Conservation (phyloP, 2,329 filamentous ascomycete species). For the Aureobasidium melanogenum region DNA sequence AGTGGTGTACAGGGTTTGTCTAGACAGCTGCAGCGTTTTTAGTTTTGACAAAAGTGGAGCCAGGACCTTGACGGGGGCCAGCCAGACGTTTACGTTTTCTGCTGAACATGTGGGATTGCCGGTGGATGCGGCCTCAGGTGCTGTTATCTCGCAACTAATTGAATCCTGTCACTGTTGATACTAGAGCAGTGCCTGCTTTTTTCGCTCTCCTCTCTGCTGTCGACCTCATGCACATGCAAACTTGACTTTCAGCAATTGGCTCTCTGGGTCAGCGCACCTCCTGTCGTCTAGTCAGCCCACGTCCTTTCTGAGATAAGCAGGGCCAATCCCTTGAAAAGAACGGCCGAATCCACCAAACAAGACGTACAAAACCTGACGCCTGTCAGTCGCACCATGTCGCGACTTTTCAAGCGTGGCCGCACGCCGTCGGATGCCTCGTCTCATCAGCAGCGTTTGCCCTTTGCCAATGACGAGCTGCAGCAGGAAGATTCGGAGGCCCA, state of each 20-base stretch:
- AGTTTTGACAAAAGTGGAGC: constrained; percentile 8
- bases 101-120: not conserved
- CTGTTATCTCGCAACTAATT: constrained; percentile 11
- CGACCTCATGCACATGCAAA: constrained; percentile 3
- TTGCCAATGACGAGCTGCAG: constrained; percentile 16
- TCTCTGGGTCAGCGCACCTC: not conserved
- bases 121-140: constrained; percentile 3
- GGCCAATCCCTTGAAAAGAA: not conserved
- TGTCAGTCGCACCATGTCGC: constrained; percentile 11
- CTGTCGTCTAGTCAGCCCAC: not conserved
- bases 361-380: not conserved
- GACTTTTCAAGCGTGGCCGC: constrained; percentile 12
- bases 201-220: not conserved
- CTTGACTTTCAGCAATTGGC: not conserved
- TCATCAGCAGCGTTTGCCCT: constrained; percentile 16
- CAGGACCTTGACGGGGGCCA: constrained; percentile 1
- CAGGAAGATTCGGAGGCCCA: constrained; percentile 9
- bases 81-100: not conserved
- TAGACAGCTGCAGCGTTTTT: not conserved
- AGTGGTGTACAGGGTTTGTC: not conserved
- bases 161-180: constrained; percentile 3
- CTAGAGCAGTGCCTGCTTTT: not conserved
- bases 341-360: not conserved
- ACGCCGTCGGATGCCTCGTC: constrained; percentile 14
- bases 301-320: not conserved